phyloP scores from a whole-genome alignment of 202 grass and related monocot species.

The Digitaria exilis region DNA sequence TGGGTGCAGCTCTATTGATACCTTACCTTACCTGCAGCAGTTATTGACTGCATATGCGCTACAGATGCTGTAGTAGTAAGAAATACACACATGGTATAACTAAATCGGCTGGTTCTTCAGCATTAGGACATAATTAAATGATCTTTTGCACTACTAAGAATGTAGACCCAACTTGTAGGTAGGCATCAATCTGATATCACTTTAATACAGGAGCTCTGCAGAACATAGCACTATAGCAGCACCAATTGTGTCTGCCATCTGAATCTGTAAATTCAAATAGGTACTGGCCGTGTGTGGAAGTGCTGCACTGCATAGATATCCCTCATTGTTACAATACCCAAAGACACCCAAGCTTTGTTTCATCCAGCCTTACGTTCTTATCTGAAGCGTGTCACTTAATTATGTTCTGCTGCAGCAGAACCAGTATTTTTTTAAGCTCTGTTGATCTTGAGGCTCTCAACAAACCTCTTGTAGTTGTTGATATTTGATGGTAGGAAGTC shows the following conservation, averaged over 20 bases:
- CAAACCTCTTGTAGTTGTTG: constrained; percentile 49
- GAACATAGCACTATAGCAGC: background rate
- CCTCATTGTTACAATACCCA: background rate
- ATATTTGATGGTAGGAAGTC: constrained; percentile 49
- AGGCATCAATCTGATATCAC: background rate
- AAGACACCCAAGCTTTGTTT: background rate
- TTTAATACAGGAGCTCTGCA: background rate
- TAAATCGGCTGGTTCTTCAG: constrained; percentile 3
- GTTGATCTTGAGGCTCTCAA: constrained; percentile 61
- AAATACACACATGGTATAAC: background rate
- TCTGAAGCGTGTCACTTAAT: constrained; percentile 8
- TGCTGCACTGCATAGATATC: background rate
- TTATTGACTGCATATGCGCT: background rate
- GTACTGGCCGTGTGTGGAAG: background rate
- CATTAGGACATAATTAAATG: constrained; percentile 18
- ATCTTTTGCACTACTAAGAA: background rate
- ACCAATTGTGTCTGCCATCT: background rate
- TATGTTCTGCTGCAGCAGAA: constrained; percentile 4
- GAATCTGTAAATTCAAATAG: background rate
- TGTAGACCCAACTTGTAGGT: background rate
- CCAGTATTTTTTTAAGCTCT: constrained; percentile 1
- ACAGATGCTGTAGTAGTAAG: background rate
- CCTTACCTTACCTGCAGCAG: constrained; percentile 1
- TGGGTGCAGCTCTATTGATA: background rate
- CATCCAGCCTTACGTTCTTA: constrained; percentile 11